Evolutionary conservation across 495 filamentous ascomycete species (phyloP), one percentile per base, ranked within the genome.

Genomic region (Hypoxylon fuscum): DNA sequence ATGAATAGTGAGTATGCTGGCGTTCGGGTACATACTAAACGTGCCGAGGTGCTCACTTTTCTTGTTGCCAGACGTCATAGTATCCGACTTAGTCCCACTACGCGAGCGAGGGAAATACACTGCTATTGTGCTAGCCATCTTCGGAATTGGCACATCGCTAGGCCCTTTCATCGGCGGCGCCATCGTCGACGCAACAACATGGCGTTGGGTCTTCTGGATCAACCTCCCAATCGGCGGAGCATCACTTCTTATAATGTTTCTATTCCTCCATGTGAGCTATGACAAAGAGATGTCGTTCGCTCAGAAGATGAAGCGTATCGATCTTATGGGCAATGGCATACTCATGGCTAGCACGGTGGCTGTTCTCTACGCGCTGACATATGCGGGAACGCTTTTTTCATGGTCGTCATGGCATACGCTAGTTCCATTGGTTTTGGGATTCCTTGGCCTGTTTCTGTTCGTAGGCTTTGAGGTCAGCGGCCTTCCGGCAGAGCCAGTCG

Each of bases 161-260:
- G 90, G 90, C 4, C 89, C 90, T 6, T 79, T 90, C 6, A 71
- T 93, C 10, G 90, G 90, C 20, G 90, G 90, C 21, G 82, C 84
- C 5, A 88, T 91, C 54, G 88, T 87, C 74, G 12, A 41, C 5
- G 3, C 3, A 9, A 59, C 35, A 1, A 79, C 68, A 6, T 78
- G 74, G 76, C 45, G 76, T 8, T 78, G 76, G 66, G 42, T 53
- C 22, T 78, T 78, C 48, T 77, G 59, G 25, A 44, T 78, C 14
- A 73, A 71, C 41, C 62, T 78, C 0, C 76, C 73, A 7, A 55
- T 76, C 18, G 61, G 51, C 18, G 69, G 56, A 12, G 23, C 60
- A 1, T 20, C 71, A 0, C 23, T 75, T 0, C 44, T 63, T 0
- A 5, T 75, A 1, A 17, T 71, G 0, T 35, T 66, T 17, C 2